Base-by-base conservation (phyloP, 1,139 yeast species). In the Pichia sp. region DNA sequence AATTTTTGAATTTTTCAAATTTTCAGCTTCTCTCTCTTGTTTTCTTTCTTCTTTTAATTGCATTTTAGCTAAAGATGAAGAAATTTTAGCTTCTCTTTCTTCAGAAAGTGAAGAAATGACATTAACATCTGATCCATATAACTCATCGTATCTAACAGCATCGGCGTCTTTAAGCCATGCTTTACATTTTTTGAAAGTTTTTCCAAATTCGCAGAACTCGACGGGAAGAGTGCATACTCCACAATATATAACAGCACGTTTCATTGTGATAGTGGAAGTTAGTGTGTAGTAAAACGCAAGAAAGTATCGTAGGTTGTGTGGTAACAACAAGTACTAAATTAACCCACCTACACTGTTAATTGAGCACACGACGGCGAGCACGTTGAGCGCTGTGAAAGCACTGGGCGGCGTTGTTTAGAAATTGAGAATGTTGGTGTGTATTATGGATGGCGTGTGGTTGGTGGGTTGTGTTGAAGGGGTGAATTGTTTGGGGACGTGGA, bases 151-250 rank as follows among this genome's bases (percentile, higher is more conserved):
- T 35, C 82, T 59, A 13, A 74, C 82, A 3, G 69, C 62, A 52
- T 87, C 71, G 40, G 70, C 68, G 33, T 72, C 76, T 46, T 74
- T 67, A 33, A 89, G 72, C 95, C 96, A 88, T 30, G 74, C 79
- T 55, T 82, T 85, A 66, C 98, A 89, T 59, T 87, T 77, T 57
- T 80, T 81, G 62, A 83, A 71, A 31, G 80, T 71, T 37, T 85
- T 84, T 13, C 95, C 94, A 60, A 88, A 89, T 60, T 89, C 97
- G 66, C 98, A 89, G 65, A 80, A 89, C 63, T 88, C 97, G 3
- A 91, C 91, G 14, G 96, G 96, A 57, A 77, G 80, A 1, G 88
- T 65, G 62, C 97, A 89, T 9, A 88, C 74, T 6, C 80, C 91
- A 63, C 97, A 89, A 65, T 89, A 88, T 11, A 73, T 22, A 5